Conservation (phyloP, 352 stramenopile genomes). For the Pythium plurisporium region DNA sequence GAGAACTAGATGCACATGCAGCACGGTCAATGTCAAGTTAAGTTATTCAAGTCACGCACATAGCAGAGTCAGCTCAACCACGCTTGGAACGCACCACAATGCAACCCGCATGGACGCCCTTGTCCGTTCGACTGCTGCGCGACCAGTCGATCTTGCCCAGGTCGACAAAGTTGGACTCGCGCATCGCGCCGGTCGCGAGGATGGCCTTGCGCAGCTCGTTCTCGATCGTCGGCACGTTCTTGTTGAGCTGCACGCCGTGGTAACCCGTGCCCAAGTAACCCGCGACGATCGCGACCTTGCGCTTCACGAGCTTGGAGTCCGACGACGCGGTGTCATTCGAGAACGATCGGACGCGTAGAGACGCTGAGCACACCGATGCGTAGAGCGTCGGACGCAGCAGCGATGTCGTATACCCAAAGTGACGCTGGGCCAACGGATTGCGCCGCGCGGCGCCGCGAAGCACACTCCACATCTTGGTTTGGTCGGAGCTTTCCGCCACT, state of each 20-base stretch:
- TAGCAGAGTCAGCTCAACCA: not conserved
- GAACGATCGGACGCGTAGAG: slow-evolving; percentile 2
- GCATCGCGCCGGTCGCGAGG: slow-evolving; percentile 75
- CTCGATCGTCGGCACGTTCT: slow-evolving; percentile 82
- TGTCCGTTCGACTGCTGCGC: slow-evolving; percentile 88
- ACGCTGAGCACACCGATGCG: not conserved
- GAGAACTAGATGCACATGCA: slow-evolving; percentile 51
- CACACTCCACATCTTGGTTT: slow-evolving; percentile 5
- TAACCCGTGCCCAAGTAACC: slow-evolving; percentile 83
- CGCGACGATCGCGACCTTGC: slow-evolving; percentile 83
- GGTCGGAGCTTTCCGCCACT: not conserved
- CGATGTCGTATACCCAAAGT: not conserved
- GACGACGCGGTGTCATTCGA: slow-evolving; percentile 1
- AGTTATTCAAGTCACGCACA: not conserved
- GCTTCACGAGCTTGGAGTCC: slow-evolving; percentile 58
- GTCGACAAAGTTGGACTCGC: slow-evolving; percentile 85
- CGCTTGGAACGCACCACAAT: slow-evolving; percentile 66
- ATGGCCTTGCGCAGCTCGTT: slow-evolving; percentile 74
- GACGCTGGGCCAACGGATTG: not conserved
- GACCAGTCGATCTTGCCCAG: slow-evolving; percentile 89
- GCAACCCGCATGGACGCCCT: slow-evolving; percentile 87
- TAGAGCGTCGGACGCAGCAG: slow-evolving; percentile 3
- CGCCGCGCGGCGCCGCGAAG: slow-evolving; percentile 2
- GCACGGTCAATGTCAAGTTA: not conserved
- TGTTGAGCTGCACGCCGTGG: slow-evolving; percentile 69